Evolutionary conservation across 176 grass and related monocot genomes (phyloP), one percentile per base, ranked within the genome.

Genomic region (Stipa capillata): DNA sequence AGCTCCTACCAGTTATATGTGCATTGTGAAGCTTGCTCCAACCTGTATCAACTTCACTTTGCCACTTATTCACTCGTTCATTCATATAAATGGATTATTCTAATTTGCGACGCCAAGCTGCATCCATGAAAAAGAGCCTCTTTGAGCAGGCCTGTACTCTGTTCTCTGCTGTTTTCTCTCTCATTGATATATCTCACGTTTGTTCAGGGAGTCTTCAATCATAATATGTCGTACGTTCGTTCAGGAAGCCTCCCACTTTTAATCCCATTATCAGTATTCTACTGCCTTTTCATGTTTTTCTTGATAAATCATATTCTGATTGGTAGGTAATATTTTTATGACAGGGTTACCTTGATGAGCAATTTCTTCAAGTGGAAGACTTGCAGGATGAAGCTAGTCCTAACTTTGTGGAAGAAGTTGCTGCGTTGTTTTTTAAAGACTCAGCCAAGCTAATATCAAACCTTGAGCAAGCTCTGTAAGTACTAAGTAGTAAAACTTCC

Each of bases 401-500:
- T 81, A 95, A 99, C 82, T 99, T 99, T 82, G 78, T 90, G 0
- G 90, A 99, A 85, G 96, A 99, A 92, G 96, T 99, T 16, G 90
- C 82, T 23, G 85, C 88, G 65, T 85, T 92, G 88, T 99, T 95
- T 74, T 89, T 95, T 42, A 95, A 87, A 79, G 92, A 99, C 80
- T 99, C 96, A 6, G 64, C 88, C 50, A 88, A 90, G 63, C 78
- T 93, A 73, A 85, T 95, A 80, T 54, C 90, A 73, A 99, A 99
- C 84, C 87, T 95, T 63, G 96, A 91, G 73, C 97, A 91, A 80
- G 79, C 92, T 51, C 85, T 99, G 97, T 96, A 83, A 93, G 88
- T 81, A 76, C 34, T 82, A 69, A 86, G 3, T 65, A 37, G 3
- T 34, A 8, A 27, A 65, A 65, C 10, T 78, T 82, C 11, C 47